Base-by-base conservation (phyloP, 805 yeast species). In the Candida taoyuanica region DNA sequence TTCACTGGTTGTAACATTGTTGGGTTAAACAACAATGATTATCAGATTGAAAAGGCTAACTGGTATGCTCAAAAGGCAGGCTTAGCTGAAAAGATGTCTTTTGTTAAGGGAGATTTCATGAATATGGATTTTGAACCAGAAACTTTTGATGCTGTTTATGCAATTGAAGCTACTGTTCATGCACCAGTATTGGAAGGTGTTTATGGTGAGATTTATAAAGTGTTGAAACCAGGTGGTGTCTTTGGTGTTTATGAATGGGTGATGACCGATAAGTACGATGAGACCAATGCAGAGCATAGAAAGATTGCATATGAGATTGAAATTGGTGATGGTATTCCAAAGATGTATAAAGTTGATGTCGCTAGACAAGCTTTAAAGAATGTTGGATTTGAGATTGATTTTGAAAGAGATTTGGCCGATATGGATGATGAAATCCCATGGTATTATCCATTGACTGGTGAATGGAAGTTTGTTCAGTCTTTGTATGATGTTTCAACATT, bases 201-300 rank as follows among this genome's bases (percentile, higher is more conserved):
- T 37, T 91, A 91, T 66, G 71, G 85, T 41, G 95, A 91, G 71
- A 91, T 91, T 58, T 93, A 78, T 78, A 86, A 86, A 61, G 96
- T 87, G 14, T 75, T 91, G 64, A 93, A 93, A 68, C 98, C 98
- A 54, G 98, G 98, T 59, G 98, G 98, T 64, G 78, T 73, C 34
- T 93, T 93, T 51, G 98, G 97, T 62, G 98, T 93, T 37, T 93
- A 93, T 70, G 98, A 93, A 68, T 93, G 98, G 98, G 98, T 93
- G 48, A 85, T 93, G 95, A 93, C 98, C 46, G 95, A 88, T 56
- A 73, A 68, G 34, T 93, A 87, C 62, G 98, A 93, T 61, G 95
- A 85, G 67, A 65, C 65, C 42, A 87, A 86, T 65, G 76, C 78
- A 53, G 89, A 79, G 64, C 98, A 93, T 69, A 85, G 96, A 67